A percentile compares a stretch with the other conserved stretches of the same genome.
Evolutionary conservation across 1,284 basidiomycete genomes (phyloP).

Genomic region (Ustilago tritici): DNA sequence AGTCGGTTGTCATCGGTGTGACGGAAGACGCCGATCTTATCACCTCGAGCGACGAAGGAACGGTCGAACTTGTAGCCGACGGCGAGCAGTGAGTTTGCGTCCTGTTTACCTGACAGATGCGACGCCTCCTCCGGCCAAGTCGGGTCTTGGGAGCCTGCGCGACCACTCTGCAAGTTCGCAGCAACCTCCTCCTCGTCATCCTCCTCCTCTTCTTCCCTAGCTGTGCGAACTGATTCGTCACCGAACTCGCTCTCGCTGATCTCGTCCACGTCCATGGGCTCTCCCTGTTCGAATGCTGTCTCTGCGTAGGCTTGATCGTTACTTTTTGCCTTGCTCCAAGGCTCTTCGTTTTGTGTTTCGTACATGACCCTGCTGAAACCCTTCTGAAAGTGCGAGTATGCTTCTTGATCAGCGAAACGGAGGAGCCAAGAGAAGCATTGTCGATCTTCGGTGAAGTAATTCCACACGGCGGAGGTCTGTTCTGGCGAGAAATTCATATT

Average conservation of each 20-base stretch:
- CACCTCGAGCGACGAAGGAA: conserved; percentile 93
- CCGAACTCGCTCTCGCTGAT: conserved; percentile 57
- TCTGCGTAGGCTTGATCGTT: conserved; percentile 77
- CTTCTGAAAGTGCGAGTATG: conserved; percentile 77
- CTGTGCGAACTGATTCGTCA: conserved; percentile 47
- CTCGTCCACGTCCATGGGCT: conserved; percentile 77
- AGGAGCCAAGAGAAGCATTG: conserved; percentile 85
- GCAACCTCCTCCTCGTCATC: conserved; percentile 76
- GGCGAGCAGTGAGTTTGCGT: conserved; percentile 84
- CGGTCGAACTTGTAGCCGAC: conserved; percentile 96
- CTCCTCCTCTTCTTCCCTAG: conserved; percentile 66
- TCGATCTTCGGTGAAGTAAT: conserved; percentile 74
- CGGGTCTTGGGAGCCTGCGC: conserved; percentile 18
- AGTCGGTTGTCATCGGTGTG: conserved; percentile 82
- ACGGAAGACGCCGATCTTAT: conserved; percentile 96
- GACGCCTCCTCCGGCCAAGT: conserved; percentile 49
- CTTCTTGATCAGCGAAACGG: conserved; percentile 76
- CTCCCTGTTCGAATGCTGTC: conserved; percentile 78
- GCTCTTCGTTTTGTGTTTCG: conserved; percentile 82
- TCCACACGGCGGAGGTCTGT: conserved; percentile 83
- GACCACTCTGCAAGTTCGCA: conserved; percentile 60
- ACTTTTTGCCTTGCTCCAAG: conserved; percentile 77
- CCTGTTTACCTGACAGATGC: conserved; percentile 42
- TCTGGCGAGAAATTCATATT: conserved; percentile 66
- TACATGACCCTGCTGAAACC: conserved; percentile 81